phyloP scores from a whole-genome alignment of 352 stramenopile species.

The Globisporangium orthogonon region DNA sequence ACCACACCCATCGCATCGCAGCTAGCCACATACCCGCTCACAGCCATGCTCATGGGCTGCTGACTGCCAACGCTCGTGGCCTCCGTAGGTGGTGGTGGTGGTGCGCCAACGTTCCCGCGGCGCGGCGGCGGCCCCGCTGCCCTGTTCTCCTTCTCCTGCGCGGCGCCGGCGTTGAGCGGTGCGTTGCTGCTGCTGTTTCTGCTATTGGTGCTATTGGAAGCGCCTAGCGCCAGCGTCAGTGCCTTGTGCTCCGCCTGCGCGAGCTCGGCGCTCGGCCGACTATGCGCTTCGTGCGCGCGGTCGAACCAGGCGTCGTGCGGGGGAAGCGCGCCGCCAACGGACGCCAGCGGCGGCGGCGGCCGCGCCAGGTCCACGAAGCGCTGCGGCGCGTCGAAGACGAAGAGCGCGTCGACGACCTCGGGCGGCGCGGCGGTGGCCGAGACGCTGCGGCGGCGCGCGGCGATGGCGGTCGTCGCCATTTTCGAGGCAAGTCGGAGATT shows the following conservation, averaged over 20 bases:
- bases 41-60: neutral
- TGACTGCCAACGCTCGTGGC: neutral
- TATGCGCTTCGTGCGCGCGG: constrained; percentile 42
- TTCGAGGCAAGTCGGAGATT: no score
- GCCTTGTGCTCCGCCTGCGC: constrained; percentile 21
- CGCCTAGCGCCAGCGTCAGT: constrained; percentile 4
- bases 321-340: constrained; percentile 5
- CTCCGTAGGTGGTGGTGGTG: no score
- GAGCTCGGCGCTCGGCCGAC: constrained; percentile 47
- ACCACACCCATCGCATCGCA: neutral
- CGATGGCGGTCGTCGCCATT: neutral
- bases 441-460: constrained; percentile 9
- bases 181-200: neutral
- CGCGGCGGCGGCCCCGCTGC: constrained; percentile 1
- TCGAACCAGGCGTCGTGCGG: constrained; percentile 69
- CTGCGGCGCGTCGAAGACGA: constrained; percentile 72
- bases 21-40: constrained; percentile 7
- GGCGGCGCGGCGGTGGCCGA: neutral
- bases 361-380: constrained; percentile 45
- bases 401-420: constrained; percentile 40
- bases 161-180: constrained; percentile 6
- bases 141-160: constrained; percentile 32
- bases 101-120: constrained; percentile 2
- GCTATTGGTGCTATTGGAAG: neutral
- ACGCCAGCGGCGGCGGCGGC: constrained; percentile 7